Evolutionary conservation across 1,284 basidiomycete genomes (phyloP).

Genomic region (Bothia castanella): DNA sequence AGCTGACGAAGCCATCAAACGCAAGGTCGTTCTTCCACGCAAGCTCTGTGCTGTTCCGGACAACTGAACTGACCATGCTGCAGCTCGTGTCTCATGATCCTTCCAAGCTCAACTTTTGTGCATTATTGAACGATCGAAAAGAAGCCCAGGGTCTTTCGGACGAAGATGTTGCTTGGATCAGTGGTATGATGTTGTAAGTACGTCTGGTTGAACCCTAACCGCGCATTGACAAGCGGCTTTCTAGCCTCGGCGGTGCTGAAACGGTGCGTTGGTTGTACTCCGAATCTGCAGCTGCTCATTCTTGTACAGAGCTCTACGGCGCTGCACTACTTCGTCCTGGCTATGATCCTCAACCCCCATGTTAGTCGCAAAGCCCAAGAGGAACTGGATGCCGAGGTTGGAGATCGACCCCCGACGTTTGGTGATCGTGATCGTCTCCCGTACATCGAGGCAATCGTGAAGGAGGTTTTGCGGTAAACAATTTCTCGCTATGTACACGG

Average conservation of each 20-base stretch:
- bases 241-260: conserved; percentile 8
- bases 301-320: conserved; percentile 1
- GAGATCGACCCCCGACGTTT: conserved; percentile 28
- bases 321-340: conserved; percentile 8
- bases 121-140: conserved; percentile 8
- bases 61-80: too few relatives aligned
- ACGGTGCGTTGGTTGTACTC: background rate
- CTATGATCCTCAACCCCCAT: conserved; percentile 7
- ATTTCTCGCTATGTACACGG: background rate
- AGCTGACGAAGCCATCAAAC: conserved; percentile 9
- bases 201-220: too few relatives aligned
- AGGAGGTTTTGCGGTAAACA: conserved; percentile 23
- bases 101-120: conserved; percentile 9
- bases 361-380: conserved; percentile 9
- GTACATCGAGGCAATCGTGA: conserved; percentile 32
- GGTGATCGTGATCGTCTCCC: conserved; percentile 30
- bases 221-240: background rate
- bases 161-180: conserved; percentile 13
- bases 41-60: background rate
- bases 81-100: conserved; percentile 9
- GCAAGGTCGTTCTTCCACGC: background rate
- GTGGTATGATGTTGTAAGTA: conserved; percentile 10
- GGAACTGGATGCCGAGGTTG: conserved; percentile 8
- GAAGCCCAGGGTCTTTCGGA: conserved; percentile 3
- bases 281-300: background rate